Percentiles rank a stretch among this genome's conserved stretches.
These are phyloP conservation scores for Cicer pinnatifidum DNA, from an alignment of 306 rosid genomes.

Conservation along the genomic window DNA sequence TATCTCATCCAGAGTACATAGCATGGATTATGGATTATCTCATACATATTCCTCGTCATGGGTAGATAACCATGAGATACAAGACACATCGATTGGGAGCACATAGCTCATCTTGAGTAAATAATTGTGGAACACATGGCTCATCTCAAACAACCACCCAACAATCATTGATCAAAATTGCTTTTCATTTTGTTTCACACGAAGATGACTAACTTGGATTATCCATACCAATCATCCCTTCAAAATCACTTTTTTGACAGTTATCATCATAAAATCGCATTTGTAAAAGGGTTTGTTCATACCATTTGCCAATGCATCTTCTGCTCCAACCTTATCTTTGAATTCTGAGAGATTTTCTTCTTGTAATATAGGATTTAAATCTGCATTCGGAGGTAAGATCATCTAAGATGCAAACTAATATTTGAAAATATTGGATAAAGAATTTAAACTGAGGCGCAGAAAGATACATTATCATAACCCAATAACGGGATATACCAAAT, in stretches of 20 bases:
- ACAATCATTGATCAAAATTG: constrained; percentile 15
- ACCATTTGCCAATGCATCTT: constrained; percentile 58
- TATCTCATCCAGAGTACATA: too few relatives aligned
- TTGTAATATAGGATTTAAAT: constrained; percentile 49
- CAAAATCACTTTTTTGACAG: not conserved
- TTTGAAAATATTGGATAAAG: constrained; percentile 29
- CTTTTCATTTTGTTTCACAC: not conserved
- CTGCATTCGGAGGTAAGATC: constrained; percentile 44
- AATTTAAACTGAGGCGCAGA: constrained; percentile 6
- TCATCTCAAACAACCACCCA: constrained; percentile 9
- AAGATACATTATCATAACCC: constrained; percentile 4
- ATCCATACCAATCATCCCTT: not conserved
- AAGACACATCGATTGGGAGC: not conserved
- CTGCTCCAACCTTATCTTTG: constrained; percentile 50
- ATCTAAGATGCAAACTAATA: constrained; percentile 13
- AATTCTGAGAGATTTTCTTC: constrained; percentile 47
- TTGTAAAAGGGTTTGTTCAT: not conserved
- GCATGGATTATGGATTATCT: too few relatives aligned
- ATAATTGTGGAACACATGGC: not conserved
- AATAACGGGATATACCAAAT: not conserved
- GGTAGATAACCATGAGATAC: not conserved
- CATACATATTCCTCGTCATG: too few relatives aligned
- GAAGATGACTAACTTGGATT: not conserved
- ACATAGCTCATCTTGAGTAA: not conserved
- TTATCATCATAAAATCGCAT: not conserved